Conservation (phyloP, 768 basidiomycete species). For the Mycena rebaudengoi region DNA sequence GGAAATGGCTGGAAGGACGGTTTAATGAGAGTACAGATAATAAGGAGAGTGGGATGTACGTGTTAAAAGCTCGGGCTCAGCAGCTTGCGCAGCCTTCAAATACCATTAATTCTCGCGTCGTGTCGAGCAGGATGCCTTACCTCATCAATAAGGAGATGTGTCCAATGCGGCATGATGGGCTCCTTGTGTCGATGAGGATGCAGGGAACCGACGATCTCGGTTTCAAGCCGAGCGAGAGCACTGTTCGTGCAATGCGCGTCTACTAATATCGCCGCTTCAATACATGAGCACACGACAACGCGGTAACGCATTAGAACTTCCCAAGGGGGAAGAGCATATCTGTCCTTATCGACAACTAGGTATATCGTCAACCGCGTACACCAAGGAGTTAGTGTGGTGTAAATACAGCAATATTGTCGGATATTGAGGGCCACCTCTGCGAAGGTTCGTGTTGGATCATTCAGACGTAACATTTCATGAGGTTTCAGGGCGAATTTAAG, state of each 20-base stretch:
- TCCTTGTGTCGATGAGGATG: conserved; percentile 47
- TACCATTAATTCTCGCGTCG: background rate
- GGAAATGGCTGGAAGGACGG: no score
- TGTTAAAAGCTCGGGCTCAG: conserved; percentile 58
- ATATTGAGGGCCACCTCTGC: conserved; percentile 57
- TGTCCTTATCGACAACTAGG: conserved; percentile 55
- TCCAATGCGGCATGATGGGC: conserved; percentile 56
- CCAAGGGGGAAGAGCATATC: conserved; percentile 56
- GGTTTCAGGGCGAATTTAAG: conserved; percentile 48
- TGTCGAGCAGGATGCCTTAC: conserved; percentile 30
- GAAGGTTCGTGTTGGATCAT: conserved; percentile 58
- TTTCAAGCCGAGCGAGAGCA: conserved; percentile 49
- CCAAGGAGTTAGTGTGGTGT: background rate
- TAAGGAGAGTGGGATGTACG: no score
- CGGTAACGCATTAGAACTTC: conserved; percentile 54
- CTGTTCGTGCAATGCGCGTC: conserved; percentile 55
- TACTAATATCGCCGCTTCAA: conserved; percentile 55
- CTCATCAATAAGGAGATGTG: conserved; percentile 62
- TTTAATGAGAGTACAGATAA: no score
- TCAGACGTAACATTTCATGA: conserved; percentile 55
- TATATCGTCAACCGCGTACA: background rate
- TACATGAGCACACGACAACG: conserved; percentile 56
- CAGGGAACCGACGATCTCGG: conserved; percentile 43
- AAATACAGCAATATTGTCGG: conserved; percentile 56
- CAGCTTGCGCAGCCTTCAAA: conserved; percentile 58